Conservation (phyloP, 202 grass and related monocot genomes). For the Musa balbisiana region DNA sequence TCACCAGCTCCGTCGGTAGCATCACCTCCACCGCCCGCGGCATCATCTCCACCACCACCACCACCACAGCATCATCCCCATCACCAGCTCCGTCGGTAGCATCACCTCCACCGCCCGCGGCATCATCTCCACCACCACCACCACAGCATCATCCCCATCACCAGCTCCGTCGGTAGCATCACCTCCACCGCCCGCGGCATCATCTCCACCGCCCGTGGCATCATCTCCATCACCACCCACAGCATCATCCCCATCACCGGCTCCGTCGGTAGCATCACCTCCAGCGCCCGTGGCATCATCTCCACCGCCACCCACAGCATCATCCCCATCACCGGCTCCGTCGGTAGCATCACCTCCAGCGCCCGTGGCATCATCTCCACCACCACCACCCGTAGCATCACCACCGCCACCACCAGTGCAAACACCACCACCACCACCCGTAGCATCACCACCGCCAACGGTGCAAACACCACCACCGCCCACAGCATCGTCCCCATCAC, state of each 20-base stretch:
- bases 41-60: background rate
- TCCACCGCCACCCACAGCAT: too few species aligned
- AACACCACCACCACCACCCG: background rate
- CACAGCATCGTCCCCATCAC: background rate
- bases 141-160: too few species aligned
- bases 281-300: background rate
- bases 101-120: background rate
- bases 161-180: too few species aligned
- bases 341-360: too few species aligned
- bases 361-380: too few species aligned
- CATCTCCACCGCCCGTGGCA: background rate
- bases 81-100: constrained; percentile 8
- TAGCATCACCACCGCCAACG: constrained; percentile 9
- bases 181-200: too few species aligned
- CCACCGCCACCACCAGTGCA: background rate
- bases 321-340: too few species aligned
- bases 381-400: too few species aligned
- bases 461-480: background rate
- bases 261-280: background rate
- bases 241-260: background rate
- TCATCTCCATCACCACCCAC: background rate
- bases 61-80: background rate
- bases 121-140: background rate
- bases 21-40: background rate
- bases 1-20: background rate